Base-by-base conservation (phyloP, 1,284 basidiomycete species). In the Wallemia ichthyophaga region DNA sequence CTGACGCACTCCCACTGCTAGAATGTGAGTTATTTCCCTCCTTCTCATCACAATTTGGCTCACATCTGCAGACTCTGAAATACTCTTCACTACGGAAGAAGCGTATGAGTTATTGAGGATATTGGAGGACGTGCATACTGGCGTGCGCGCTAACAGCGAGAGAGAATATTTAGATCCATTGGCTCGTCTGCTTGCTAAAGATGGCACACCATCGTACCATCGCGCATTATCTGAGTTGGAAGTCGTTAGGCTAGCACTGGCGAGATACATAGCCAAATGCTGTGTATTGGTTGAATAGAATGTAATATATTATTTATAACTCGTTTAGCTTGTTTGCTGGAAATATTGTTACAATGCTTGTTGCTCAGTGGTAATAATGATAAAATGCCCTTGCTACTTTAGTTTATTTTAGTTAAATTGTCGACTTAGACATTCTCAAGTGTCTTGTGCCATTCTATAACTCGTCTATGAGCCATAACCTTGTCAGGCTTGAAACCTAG, bases 401-500 rank as follows among this genome's bases (percentile, higher is more conserved):
- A n/a, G n/a, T n/a, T n/a, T n/a, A n/a, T n/a, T n/a, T n/a, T n/a
- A n/a, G n/a, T n/a, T n/a, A n/a, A n/a, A n/a, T n/a, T n/a, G n/a
- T n/a, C n/a, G n/a, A n/a, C n/a, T 57, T 27, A 48, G 11, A 48
- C 37, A 21, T 48, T 48, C 37, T 48, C 37, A 13, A 48, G 37
- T 5, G 37, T 48, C n/a, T 48, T 48, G n/a, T 48, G 37, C 37
- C 37, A 48, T 11, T 48, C 37, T 11, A 48, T 48, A 5, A 48
- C 37, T 15, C 37, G 11, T 21, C n/a, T 48, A 48, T 48, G 37
- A 11, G 37, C 37, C 37, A 48, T 64, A 64, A 84, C 86, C 75
- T 89, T 92, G 28, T 69, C 75, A 0, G 81, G 72, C 63, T 84
- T 78, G 69, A 98, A 98, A 48, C 85, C 80, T 1, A 85, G 71